Base-by-base conservation (phyloP, 164 flowering plant species). In the Vitis amurensis region DNA sequence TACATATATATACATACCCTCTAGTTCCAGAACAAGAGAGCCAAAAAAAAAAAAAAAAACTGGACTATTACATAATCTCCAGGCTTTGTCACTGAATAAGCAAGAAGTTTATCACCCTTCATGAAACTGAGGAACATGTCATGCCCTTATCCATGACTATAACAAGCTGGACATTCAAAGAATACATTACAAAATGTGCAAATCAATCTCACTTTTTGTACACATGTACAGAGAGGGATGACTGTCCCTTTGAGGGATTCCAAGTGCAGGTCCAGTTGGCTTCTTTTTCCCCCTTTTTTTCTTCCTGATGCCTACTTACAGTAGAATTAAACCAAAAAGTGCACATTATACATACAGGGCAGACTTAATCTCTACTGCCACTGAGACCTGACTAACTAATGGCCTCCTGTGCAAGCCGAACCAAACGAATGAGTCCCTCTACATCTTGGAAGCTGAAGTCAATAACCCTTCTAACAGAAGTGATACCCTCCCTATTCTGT, bases 371-470 rank as follows among this genome's bases (percentile, higher is more conserved):
- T 70, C 58, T 69, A 57, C 59, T 23, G n/a, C 59, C 74, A 66
- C 61, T 27, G 63, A 72, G 68, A 59, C 71, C 84, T 64, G 74
- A 79, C 66, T 73, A 81, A 74, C 79, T 76, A 70, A 86, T 80
- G 55, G 86, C 84, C 74, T 85, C 87, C 80, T 75, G 76, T 49
- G 98, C 97, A 68, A 75, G 75, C 84, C 83, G 82, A 55, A 89
- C 91, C 77, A 89, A 79, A 60, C 74, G 84, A 63, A 88, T 61
- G 8, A 94, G 68, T 61, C 80, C 87, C 27, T 82, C 88, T 13
- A 92, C 80, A 71, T 94, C 92, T 69, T 94, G 93, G 83, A 87
- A 90, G 78, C 82, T 85, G 81, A 86, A 89, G 74, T 94, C 96
- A 71, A 92, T 68, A n/a, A 80, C 98, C 68, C 72, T 86, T 65